phyloP scores from a whole-genome alignment of 228 moss, liverwort and hornwort species.

The Sphagnum magellanicum region DNA sequence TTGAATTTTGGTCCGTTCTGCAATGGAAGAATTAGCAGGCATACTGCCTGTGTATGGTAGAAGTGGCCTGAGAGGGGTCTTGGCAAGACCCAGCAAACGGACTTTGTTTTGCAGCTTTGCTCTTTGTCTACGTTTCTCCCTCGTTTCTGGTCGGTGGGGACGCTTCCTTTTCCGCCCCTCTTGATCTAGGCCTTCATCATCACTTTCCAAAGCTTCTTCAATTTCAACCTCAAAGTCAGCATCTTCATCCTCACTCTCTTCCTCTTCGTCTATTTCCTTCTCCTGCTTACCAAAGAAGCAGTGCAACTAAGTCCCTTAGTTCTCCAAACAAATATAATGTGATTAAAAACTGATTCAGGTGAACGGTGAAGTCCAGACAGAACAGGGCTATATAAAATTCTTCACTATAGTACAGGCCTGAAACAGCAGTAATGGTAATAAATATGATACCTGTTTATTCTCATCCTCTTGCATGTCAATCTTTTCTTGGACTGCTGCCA shows the following conservation, averaged over 20 bases:
- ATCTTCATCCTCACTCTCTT: slow-evolving; percentile 85
- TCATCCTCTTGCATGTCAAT: slow-evolving; percentile 25
- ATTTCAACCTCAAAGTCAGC: slow-evolving; percentile 93
- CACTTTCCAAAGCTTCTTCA: slow-evolving; percentile 91
- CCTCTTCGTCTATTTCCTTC: slow-evolving; percentile 61
- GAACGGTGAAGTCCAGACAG: too few species aligned
- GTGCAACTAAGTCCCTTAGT: too few species aligned
- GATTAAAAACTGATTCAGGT: too few species aligned
- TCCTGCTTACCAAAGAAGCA: slow-evolving; percentile 30
- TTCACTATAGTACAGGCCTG: too few species aligned
- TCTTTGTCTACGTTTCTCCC: slow-evolving; percentile 72
- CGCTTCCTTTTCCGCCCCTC: slow-evolving; percentile 50
- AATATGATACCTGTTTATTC: slow-evolving; percentile 9
- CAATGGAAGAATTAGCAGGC: slow-evolving; percentile 11
- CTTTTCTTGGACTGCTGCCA: slow-evolving; percentile 78
- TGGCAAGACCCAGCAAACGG: slow-evolving; percentile 27
- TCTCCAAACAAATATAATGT: too few species aligned
- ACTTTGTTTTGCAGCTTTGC: slow-evolving; percentile 46
- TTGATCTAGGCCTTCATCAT: slow-evolving; percentile 56
- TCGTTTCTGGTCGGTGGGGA: slow-evolving; percentile 54
- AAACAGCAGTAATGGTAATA: too few species aligned
- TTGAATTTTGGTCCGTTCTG: slow-evolving; percentile 33
- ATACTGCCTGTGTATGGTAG: slow-evolving; percentile 46
- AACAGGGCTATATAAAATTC: too few species aligned
- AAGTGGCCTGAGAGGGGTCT: slow-evolving; percentile 61